Evolutionary conservation across 1,284 basidiomycete genomes (phyloP).

Genomic region (Boletus smithii): DNA sequence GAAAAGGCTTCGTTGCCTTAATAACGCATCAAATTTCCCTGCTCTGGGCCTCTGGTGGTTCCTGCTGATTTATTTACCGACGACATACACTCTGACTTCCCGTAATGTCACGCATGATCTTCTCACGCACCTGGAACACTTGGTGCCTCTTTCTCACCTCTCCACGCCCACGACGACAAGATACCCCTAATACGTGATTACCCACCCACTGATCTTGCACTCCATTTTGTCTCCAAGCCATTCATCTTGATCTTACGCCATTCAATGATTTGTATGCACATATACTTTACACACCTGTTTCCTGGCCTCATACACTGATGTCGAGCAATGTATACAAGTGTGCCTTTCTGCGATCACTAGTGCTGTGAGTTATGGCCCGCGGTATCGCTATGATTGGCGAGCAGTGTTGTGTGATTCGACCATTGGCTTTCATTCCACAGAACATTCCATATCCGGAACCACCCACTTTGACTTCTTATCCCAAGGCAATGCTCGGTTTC

Average conservation of each 20-base stretch:
- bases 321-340: slow-evolving; percentile 15
- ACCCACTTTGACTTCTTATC: slow-evolving; percentile 2
- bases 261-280: slow-evolving; percentile 32
- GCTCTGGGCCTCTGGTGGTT: slow-evolving; percentile 12
- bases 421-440: slow-evolving; percentile 26
- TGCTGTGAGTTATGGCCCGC: slow-evolving; percentile 13
- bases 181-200: slow-evolving; percentile 37
- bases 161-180: slow-evolving; percentile 19
- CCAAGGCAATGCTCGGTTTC: slow-evolving; percentile 21
- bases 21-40: slow-evolving; percentile 15
- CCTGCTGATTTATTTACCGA: slow-evolving; percentile 23
- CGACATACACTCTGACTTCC: slow-evolving; percentile 17
- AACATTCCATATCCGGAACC: slow-evolving; percentile 32
- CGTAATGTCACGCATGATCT: slow-evolving; percentile 27
- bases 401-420: slow-evolving; percentile 10
- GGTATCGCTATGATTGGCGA: slow-evolving; percentile 17
- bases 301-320: slow-evolving; percentile 9
- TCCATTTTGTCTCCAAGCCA: slow-evolving; percentile 10
- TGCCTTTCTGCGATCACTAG: slow-evolving; percentile 13
- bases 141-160: slow-evolving; percentile 12
- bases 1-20: slow-evolving; percentile 44
- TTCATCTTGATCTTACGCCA: slow-evolving; percentile 22
- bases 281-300: slow-evolving; percentile 23
- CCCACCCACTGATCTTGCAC: slow-evolving; percentile 22
- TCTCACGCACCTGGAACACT: slow-evolving; percentile 18